Percentiles rank a stretch among this genome's conserved stretches.
Evolutionary conservation across 148 eudicot genomes (phyloP).

Genomic region (Diospyros kaki): DNA sequence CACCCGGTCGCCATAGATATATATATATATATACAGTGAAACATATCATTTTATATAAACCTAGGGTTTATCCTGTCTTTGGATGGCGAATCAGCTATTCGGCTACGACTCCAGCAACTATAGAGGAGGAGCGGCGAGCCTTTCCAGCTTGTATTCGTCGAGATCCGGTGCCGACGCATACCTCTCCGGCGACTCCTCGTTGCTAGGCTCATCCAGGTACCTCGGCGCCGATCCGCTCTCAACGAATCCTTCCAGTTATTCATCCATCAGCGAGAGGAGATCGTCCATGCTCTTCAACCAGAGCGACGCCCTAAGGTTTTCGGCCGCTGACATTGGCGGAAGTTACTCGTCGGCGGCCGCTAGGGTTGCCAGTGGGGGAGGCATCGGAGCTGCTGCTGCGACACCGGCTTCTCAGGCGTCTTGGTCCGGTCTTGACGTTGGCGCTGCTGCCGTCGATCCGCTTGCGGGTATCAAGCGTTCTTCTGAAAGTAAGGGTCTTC

Average conservation of each 20-base stretch:
- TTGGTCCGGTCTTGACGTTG: constrained; percentile 23
- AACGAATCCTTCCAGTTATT: constrained; percentile 12
- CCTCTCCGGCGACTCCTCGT: constrained; percentile 20
- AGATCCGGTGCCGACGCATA: constrained; percentile 33
- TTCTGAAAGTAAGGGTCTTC: constrained; percentile 29
- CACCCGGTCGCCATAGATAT: too few species aligned
- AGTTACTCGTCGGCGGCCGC: neutral
- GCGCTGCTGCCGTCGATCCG: constrained; percentile 16
- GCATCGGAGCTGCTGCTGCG: too few species aligned
- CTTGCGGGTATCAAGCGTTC: constrained; percentile 32
- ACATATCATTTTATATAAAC: too few species aligned
- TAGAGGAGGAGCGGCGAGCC: constrained; percentile 20
- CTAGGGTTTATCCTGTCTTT: constrained; percentile 8
- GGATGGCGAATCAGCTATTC: constrained; percentile 43
- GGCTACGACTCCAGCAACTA: constrained; percentile 27
- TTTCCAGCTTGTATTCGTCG: constrained; percentile 21
- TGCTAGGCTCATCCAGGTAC: constrained; percentile 27
- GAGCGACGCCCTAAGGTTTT: constrained; percentile 13
- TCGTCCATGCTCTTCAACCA: constrained; percentile 21
- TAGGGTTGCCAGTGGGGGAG: neutral
- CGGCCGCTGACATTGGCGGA: constrained; percentile 10
- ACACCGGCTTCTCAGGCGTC: constrained; percentile 8
- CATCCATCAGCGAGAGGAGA: neutral
- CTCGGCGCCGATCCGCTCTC: constrained; percentile 16
- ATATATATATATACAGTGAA: too few species aligned